Evolutionary conservation across 2,329 filamentous ascomycete genomes (phyloP).

Genomic region (Alternaria tenuissima): DNA sequence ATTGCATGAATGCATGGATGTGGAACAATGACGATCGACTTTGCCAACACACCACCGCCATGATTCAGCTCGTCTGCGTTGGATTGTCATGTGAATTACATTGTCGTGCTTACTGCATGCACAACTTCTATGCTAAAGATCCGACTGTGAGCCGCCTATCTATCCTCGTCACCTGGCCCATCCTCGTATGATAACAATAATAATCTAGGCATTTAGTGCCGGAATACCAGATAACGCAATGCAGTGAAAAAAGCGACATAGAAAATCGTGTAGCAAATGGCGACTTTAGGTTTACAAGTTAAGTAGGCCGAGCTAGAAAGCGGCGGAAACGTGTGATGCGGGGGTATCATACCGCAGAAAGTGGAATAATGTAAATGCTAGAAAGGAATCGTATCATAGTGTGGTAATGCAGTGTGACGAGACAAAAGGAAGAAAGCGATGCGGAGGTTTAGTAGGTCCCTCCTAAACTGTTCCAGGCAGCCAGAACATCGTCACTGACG

Average conservation of each 20-base stretch:
- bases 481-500: slow-evolving; percentile 57
- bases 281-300: slow-evolving; percentile 5
- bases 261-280: not conserved
- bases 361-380: not conserved
- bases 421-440: not conserved
- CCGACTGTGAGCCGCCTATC: not conserved
- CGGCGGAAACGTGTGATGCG: not conserved
- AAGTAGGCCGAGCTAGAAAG: not conserved
- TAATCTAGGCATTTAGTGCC: not conserved
- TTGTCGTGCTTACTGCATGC: not conserved
- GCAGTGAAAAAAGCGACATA: not conserved
- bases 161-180: not conserved
- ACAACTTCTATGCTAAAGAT: not conserved
- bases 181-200: not conserved
- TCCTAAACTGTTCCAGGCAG: slow-evolving; percentile 58
- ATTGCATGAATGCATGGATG: not conserved
- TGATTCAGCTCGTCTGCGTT: not conserved
- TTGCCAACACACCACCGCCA: not conserved
- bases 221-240: not conserved
- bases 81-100: not conserved
- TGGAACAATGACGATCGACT: not conserved
- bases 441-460: slow-evolving; percentile 40
- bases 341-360: slow-evolving; percentile 1
- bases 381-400: not conserved
- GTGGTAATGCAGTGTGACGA: not conserved